These are phyloP conservation scores for Turnera subulata DNA, from an alignment of 345 rosid genomes.

Conservation along the genomic window DNA sequence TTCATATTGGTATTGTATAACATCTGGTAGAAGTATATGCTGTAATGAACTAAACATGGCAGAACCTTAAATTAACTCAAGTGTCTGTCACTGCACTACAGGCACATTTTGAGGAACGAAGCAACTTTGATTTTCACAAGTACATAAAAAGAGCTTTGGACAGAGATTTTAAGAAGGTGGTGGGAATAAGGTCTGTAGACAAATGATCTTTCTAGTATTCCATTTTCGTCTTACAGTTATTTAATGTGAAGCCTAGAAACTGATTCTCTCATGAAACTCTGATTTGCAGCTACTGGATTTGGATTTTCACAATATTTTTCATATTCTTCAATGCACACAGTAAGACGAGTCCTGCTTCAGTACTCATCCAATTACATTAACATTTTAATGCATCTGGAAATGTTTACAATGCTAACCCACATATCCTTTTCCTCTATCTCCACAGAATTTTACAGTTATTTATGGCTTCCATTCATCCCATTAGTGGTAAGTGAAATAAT, in stretches of 20 bases:
- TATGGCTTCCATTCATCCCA: constrained; percentile 84
- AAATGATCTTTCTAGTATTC: neutral
- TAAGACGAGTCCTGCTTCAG: constrained; percentile 20
- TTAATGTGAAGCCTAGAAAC: neutral
- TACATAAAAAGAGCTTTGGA: constrained; percentile 74
- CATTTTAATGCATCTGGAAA: neutral
- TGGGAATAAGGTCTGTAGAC: constrained; percentile 48
- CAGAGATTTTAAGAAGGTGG: constrained; percentile 58
- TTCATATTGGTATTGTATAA: constrained; percentile 48
- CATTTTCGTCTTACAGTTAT: neutral
- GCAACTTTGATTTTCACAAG: constrained; percentile 65
- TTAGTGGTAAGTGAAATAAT: constrained; percentile 45
- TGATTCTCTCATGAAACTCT: constrained; percentile 4
- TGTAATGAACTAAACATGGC: neutral
- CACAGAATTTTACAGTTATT: constrained; percentile 53
- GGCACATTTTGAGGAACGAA: constrained; percentile 70
- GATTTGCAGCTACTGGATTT: constrained; percentile 63
- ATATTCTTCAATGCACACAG: constrained; percentile 71
- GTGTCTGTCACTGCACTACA: constrained; percentile 21
- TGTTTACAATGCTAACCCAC: neutral
- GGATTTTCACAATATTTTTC: constrained; percentile 56
- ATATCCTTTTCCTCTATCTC: constrained; percentile 1
- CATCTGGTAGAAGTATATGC: neutral
- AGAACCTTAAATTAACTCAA: neutral
- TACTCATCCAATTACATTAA: neutral